Conservation (phyloP, 2,329 filamentous ascomycete species). For the Bretziella fagacearum region DNA sequence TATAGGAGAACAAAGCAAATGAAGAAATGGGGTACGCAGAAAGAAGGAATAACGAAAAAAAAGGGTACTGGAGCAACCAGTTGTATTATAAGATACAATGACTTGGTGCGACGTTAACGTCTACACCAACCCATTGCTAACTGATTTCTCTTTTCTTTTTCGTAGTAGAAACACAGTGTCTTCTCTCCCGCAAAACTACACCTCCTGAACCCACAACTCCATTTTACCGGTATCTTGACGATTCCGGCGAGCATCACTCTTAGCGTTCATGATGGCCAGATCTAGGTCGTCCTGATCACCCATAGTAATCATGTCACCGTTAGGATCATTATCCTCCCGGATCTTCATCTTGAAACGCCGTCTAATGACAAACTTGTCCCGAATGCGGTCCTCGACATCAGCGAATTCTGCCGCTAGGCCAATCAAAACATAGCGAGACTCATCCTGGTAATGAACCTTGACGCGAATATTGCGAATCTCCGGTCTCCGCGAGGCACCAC, state of each 20-base stretch:
- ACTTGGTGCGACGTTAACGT: neutral
- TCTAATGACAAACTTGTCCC: conserved; percentile 69
- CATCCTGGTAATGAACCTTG: conserved; percentile 75
- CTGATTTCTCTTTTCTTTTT: neutral
- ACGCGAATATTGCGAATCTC: conserved; percentile 67
- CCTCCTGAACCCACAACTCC: conserved; percentile 45
- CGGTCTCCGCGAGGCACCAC: conserved; percentile 40
- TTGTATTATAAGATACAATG: neutral
- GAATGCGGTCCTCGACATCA: conserved; percentile 62
- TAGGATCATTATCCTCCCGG: conserved; percentile 56
- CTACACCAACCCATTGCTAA: neutral
- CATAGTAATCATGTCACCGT: conserved; percentile 90
- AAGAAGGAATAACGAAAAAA: conserved; percentile 3
- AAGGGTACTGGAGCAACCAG: neutral
- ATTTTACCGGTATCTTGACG: conserved; percentile 76
- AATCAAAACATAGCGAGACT: conserved; percentile 87
- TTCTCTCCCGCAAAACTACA: conserved; percentile 21
- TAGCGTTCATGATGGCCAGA: conserved; percentile 59
- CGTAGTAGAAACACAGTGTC: neutral
- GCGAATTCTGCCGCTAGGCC: conserved; percentile 53
- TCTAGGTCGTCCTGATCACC: conserved; percentile 93
- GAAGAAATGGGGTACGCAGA: neutral
- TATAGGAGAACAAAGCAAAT: neutral
- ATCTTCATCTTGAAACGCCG: conserved; percentile 78
- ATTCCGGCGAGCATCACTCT: conserved; percentile 52